These are phyloP conservation scores for Platanus orientalis DNA, from an alignment of 164 flowering plant species.

Conservation along the genomic window DNA sequence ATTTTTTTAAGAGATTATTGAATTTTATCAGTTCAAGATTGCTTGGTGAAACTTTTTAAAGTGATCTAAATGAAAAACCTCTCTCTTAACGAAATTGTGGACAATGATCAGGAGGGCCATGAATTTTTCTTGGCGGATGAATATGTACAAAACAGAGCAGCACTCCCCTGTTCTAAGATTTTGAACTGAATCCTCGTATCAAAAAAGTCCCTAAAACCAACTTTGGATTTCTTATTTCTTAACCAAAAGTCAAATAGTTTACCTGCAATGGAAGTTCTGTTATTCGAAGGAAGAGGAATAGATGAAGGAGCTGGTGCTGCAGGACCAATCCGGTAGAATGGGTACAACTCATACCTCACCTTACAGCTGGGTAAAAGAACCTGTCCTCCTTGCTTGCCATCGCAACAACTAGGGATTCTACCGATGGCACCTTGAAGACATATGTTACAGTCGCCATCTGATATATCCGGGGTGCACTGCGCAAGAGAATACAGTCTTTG, in stretches of 20 bases:
- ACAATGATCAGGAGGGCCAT: too few relatives aligned
- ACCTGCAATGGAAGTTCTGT: not conserved
- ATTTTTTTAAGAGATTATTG: too few relatives aligned
- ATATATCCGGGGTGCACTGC: conserved; percentile 40
- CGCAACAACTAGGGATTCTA: conserved; percentile 10
- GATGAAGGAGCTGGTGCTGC: not conserved
- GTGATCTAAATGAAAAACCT: too few relatives aligned
- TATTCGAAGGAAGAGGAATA: conserved; percentile 6
- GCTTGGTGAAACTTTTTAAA: too few relatives aligned
- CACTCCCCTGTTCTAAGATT: not conserved
- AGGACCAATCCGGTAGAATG: conserved; percentile 11
- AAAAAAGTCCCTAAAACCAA: too few relatives aligned
- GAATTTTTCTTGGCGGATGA: not conserved
- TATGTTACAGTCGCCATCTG: conserved; percentile 11
- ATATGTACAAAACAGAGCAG: too few relatives aligned
- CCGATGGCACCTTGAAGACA: conserved; percentile 18
- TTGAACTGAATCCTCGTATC: not conserved
- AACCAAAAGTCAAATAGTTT: not conserved
- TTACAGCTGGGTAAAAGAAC: conserved; percentile 28
- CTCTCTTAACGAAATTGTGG: too few relatives aligned
- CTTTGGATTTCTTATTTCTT: not conserved
- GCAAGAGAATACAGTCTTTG: conserved; percentile 24
- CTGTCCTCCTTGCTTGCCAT: conserved; percentile 23
- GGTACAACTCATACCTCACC: conserved; percentile 30
- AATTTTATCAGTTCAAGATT: too few relatives aligned